phyloP scores from a whole-genome alignment of 495 filamentous ascomycete genomes.

The Corynascus novoguineensis region DNA sequence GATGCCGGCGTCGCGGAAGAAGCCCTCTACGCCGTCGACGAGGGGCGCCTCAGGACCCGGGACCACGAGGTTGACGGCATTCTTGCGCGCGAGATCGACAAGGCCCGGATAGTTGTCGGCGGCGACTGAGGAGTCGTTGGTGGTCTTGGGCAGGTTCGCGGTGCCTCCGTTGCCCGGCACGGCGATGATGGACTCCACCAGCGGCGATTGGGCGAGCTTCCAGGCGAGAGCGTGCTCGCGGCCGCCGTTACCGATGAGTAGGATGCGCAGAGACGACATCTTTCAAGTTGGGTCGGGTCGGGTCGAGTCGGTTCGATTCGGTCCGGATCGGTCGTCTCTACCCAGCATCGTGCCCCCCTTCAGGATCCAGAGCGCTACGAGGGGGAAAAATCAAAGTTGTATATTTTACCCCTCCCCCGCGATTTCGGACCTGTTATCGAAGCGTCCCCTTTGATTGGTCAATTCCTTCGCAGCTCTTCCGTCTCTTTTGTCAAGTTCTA shows the following conservation, averaged over 20 bases:
- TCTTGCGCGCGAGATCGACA: slow-evolving; percentile 64
- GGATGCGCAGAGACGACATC: slow-evolving; percentile 48
- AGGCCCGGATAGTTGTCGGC: slow-evolving; percentile 72
- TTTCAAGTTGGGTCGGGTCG: slow-evolving; percentile 6
- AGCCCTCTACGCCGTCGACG: slow-evolving; percentile 82
- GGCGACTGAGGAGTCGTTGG: slow-evolving; percentile 61
- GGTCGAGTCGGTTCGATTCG: too few relatives aligned
- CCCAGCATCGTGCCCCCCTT: slow-evolving; percentile 9
- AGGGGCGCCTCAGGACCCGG: slow-evolving; percentile 90
- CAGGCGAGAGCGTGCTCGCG: slow-evolving; percentile 92
- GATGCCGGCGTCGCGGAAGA: slow-evolving; percentile 74
- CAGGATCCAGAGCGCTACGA: not conserved
- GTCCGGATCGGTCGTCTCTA: slow-evolving; percentile 1
- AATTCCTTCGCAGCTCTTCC: not conserved
- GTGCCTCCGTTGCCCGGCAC: slow-evolving; percentile 91
- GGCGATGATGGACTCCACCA: slow-evolving; percentile 58
- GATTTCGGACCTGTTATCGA: slow-evolving; percentile 9
- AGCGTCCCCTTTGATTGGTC: slow-evolving; percentile 8
- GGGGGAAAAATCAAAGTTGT: not conserved
- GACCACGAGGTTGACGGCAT: slow-evolving; percentile 76
- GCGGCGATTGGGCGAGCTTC: slow-evolving; percentile 79
- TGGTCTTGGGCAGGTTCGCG: slow-evolving; percentile 61
- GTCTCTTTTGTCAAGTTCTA: too few relatives aligned
- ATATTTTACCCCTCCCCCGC: slow-evolving; percentile 17
- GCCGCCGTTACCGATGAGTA: slow-evolving; percentile 89